Conservation (phyloP, 192 early-diverging fungal genomes). For the Podila epigama region DNA sequence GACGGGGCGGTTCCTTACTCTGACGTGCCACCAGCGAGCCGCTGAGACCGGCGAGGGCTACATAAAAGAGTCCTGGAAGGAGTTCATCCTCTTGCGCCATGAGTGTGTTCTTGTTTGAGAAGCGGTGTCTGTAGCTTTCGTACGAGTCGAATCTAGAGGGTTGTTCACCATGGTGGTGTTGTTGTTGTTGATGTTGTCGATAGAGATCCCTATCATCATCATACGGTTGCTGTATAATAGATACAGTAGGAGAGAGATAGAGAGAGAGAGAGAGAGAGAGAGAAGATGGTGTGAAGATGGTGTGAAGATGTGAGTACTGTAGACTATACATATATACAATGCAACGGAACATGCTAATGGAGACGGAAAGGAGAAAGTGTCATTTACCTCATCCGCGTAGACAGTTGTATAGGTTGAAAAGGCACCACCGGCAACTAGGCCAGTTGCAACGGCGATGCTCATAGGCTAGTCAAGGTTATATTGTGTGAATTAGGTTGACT, state of each 20-base stretch:
- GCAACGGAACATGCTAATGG: background rate
- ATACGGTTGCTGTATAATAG: too few species aligned
- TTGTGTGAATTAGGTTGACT: too few species aligned
- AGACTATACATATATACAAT: background rate
- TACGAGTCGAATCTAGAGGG: background rate
- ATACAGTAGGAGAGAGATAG: too few species aligned
- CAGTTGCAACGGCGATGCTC: constrained; percentile 23
- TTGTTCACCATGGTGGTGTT: background rate
- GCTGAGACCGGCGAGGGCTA: constrained; percentile 25
- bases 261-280: too few species aligned
- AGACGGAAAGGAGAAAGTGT: background rate
- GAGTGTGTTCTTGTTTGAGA: constrained; percentile 11
- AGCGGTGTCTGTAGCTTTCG: background rate
- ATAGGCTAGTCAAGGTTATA: too few species aligned
- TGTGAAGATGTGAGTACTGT: too few species aligned
- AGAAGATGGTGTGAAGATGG: too few species aligned
- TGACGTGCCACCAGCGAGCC: constrained; percentile 43
- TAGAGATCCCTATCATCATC: background rate
- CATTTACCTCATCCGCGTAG: constrained; percentile 19
- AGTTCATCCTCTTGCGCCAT: constrained; percentile 33
- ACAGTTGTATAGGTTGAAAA: constrained; percentile 33
- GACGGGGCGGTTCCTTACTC: constrained; percentile 1
- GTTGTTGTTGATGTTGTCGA: background rate
- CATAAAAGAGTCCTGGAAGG: constrained; percentile 34
- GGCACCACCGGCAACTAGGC: constrained; percentile 25